These are phyloP conservation scores for Pseudocercospora eumusae DNA, from an alignment of 2,329 filamentous ascomycete species.

Conservation along the genomic window DNA sequence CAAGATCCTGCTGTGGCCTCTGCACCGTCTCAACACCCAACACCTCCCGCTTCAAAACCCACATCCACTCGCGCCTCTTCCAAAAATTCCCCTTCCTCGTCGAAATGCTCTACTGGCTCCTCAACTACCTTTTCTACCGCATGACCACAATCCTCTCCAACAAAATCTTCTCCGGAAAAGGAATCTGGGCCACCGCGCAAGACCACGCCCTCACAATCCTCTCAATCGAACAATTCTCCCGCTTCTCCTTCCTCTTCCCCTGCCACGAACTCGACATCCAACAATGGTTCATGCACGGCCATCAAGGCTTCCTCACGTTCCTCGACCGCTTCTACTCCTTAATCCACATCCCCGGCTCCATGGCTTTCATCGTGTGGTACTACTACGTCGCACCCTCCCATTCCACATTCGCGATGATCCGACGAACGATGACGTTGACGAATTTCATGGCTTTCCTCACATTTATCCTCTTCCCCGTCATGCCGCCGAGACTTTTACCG, in stretches of 20 bases:
- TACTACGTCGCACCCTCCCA: conserved; percentile 58
- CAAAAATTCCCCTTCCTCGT: conserved; percentile 69
- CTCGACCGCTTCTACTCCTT: conserved; percentile 61
- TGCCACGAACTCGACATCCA: conserved; percentile 56
- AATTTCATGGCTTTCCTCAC: conserved; percentile 55
- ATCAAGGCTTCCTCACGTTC: conserved; percentile 55
- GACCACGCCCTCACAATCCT: conserved; percentile 57
- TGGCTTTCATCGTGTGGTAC: conserved; percentile 54
- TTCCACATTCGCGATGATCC: conserved; percentile 44
- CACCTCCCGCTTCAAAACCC: conserved; percentile 57
- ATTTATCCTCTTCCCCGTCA: conserved; percentile 54
- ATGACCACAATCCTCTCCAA: conserved; percentile 47
- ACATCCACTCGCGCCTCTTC: conserved; percentile 63
- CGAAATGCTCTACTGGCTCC: conserved; percentile 73
- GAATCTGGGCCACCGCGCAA: conserved; percentile 58
- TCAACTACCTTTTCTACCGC: conserved; percentile 66
- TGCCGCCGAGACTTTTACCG: conserved; percentile 52
- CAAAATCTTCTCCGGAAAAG: conserved; percentile 42
- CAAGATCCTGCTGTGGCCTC: conserved; percentile 55
- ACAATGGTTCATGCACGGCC: conserved; percentile 58
- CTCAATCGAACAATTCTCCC: conserved; percentile 54
- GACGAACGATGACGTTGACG: conserved; percentile 49
- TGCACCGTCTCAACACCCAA: conserved; percentile 42
- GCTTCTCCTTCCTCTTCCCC: conserved; percentile 55
- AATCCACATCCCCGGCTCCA: conserved; percentile 63